A percentile compares a stretch with the other conserved stretches of the same genome.
Evolutionary conservation across 2,329 filamentous ascomycete species (phyloP).

Genomic region (Dactylellina cionopaga): DNA sequence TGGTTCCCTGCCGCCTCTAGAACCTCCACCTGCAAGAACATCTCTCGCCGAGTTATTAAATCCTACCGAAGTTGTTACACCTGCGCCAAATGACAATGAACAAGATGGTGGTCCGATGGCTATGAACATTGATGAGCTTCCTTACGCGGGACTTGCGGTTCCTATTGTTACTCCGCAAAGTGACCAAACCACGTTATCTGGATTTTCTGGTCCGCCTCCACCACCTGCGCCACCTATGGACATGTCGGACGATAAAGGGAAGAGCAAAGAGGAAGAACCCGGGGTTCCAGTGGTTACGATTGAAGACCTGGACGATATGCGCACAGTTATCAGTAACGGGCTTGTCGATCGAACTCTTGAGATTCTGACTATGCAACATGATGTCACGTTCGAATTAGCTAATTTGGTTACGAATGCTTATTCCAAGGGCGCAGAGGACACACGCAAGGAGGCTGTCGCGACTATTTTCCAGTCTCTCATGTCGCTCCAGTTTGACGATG

Average conservation of each 20-base stretch:
- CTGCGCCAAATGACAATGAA: conserved; percentile 34
- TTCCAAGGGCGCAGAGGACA: conserved; percentile 69
- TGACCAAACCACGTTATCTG: conserved; percentile 23
- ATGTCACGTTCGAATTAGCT: conserved; percentile 87
- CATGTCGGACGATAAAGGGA: conserved; percentile 54
- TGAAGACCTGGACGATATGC: conserved; percentile 81
- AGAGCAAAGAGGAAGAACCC: conserved; percentile 54
- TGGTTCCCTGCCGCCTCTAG: conserved; percentile 2
- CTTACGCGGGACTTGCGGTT: conserved; percentile 42
- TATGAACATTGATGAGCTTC: conserved; percentile 62
- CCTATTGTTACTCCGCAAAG: conserved; percentile 35
- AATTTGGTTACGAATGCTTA: conserved; percentile 83
- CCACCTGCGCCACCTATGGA: conserved; percentile 24
- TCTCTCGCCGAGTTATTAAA: conserved; percentile 39
- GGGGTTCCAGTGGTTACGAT: conserved; percentile 67
- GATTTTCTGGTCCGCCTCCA: conserved; percentile 37
- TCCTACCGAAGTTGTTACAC: conserved; percentile 55
- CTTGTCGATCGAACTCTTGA: conserved; percentile 91
- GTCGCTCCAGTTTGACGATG: conserved; percentile 71
- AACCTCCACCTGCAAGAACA: conserved; percentile 56
- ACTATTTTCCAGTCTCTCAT: conserved; percentile 86
- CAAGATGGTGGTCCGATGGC: conserved; percentile 60
- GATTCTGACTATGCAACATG: conserved; percentile 85
- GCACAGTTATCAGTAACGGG: conserved; percentile 76
- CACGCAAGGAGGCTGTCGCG: conserved; percentile 78